phyloP scores from a whole-genome alignment of 805 yeast species.

The Kodamaea jinghongensis region DNA sequence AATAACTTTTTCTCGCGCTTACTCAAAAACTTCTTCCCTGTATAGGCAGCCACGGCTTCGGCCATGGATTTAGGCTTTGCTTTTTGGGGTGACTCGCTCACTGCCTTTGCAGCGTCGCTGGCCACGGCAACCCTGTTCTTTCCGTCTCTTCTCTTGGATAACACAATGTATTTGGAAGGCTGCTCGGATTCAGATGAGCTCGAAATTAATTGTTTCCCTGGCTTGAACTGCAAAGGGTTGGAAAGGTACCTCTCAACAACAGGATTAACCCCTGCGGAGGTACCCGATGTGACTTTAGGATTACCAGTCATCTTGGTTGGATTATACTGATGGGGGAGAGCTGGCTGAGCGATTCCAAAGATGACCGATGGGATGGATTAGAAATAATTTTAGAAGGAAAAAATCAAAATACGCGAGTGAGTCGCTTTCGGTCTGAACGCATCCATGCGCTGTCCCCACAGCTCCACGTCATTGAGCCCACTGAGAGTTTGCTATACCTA shows the following conservation, averaged over 20 bases:
- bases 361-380: conserved; percentile 6
- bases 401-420: background rate
- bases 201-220: conserved; percentile 48
- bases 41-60: conserved; percentile 57
- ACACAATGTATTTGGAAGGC: conserved; percentile 51
- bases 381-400: conserved; percentile 3
- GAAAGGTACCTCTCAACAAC: conserved; percentile 59
- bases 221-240: conserved; percentile 60
- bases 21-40: conserved; percentile 52
- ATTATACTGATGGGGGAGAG: background rate
- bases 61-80: conserved; percentile 50
- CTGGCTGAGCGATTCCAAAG: background rate
- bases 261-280: conserved; percentile 37
- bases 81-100: conserved; percentile 11
- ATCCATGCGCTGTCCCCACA: too few relatives aligned
- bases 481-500: too few relatives aligned
- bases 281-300: background rate
- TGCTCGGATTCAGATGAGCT: conserved; percentile 42
- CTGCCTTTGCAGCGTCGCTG: conserved; percentile 1
- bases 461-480: too few relatives aligned
- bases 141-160: conserved; percentile 14
- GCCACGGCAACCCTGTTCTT: conserved; percentile 3
- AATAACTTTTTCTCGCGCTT: conserved; percentile 41
- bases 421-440: too few relatives aligned
- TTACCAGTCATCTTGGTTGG: conserved; percentile 1